Conservation (phyloP, 306 rosid species). For the Styphnolobium japonicum region DNA sequence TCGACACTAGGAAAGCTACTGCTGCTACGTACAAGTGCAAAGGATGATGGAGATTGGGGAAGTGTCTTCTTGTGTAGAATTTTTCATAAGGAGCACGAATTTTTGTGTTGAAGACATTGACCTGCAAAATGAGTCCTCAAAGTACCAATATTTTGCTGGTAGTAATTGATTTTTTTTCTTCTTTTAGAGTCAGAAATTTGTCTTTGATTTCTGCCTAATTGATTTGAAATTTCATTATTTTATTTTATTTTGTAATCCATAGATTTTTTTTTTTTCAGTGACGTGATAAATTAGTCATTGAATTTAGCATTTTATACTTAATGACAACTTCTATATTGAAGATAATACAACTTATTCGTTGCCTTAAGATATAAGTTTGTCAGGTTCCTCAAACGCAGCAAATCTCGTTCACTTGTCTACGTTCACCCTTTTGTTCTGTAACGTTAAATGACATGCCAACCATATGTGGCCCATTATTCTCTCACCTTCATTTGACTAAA, state of each 20-base stretch:
- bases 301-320: neutral
- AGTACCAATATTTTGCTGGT: too few relatives aligned
- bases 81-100: neutral
- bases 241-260: neutral
- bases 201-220: neutral
- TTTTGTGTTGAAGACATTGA: neutral
- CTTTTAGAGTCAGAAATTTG: neutral
- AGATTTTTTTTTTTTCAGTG: neutral
- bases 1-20: neutral
- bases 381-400: neutral
- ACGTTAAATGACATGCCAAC: conserved; percentile 5
- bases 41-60: neutral
- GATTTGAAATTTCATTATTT: neutral
- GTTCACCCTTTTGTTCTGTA: neutral
- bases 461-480: neutral
- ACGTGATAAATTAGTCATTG: neutral
- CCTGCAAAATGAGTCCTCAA: neutral
- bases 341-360: neutral
- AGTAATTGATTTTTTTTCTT: neutral
- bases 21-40: neutral
- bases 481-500: neutral
- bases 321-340: neutral
- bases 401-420: neutral
- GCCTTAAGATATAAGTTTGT: conserved; percentile 1
- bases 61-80: neutral